Evolutionary conservation across 768 basidiomycete species (phyloP).

Genomic region (Gloeopeniophorella convolvens): DNA sequence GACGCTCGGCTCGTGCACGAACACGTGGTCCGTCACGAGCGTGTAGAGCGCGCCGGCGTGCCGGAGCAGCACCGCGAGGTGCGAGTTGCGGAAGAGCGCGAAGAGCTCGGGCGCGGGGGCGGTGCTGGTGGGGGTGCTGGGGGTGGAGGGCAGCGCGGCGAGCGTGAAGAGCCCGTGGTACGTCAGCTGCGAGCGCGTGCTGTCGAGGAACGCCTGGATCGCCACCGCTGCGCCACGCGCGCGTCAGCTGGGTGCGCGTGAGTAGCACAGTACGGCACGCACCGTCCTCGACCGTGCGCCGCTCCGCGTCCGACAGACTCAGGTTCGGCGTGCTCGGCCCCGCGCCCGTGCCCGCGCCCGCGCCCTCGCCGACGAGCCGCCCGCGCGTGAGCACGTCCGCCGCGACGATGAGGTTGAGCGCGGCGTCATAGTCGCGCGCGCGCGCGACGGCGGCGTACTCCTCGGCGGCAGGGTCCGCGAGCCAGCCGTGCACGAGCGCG

Average conservation of each 20-base stretch:
- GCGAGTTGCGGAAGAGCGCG: constrained; percentile 89
- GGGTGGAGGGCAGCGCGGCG: constrained; percentile 28
- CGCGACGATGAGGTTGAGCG: constrained; percentile 68
- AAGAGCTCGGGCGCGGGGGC: constrained; percentile 36
- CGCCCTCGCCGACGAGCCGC: constrained; percentile 43
- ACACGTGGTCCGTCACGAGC: constrained; percentile 81
- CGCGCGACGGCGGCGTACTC: constrained; percentile 50
- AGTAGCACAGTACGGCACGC: constrained; percentile 16
- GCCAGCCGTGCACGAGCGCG: constrained; percentile 83
- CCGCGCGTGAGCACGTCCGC: constrained; percentile 71
- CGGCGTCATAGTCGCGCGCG: constrained; percentile 64
- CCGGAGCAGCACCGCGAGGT: constrained; percentile 83
- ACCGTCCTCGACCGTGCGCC: constrained; percentile 68
- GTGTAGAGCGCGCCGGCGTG: constrained; percentile 53
- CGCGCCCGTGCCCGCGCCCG: constrained; percentile 6
- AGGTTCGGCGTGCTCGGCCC: constrained; percentile 13
- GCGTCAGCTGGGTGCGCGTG: not conserved
- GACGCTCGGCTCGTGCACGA: constrained; percentile 67
- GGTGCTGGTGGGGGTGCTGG: constrained; percentile 35
- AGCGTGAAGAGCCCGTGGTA: constrained; percentile 84
- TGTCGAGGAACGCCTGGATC: constrained; percentile 62
- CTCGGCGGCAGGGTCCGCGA: constrained; percentile 59
- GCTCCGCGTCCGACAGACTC: constrained; percentile 43
- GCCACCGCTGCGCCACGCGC: constrained; percentile 47
- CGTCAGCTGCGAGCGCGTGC: constrained; percentile 75